Evolutionary conservation across 257 asterid species (phyloP), one percentile per base, ranked within the genome.

Genomic region (Euphrasia confusa): DNA sequence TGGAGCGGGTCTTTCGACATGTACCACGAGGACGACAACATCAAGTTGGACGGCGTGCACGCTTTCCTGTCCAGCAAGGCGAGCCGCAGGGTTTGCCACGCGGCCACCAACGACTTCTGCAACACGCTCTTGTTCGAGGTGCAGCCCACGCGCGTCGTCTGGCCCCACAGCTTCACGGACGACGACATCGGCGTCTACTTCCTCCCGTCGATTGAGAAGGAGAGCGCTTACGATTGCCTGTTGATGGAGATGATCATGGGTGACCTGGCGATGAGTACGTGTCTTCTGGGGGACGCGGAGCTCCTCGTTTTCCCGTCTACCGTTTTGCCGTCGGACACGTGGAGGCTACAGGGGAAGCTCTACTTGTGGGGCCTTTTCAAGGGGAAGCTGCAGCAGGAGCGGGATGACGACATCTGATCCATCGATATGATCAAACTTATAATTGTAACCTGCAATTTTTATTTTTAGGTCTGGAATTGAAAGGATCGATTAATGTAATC

Each of bases 351-450:
- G 54, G 76, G 74, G 10, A 70, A 59, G 11, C 14, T 63, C 21
- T 77, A 66, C 48, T 54, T 73, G 4, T 77, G 81, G 81, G 81
- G 78, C 3, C 50, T 66, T 57, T 62, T 72, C 14, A 66, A 73
- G 18, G 60, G 35, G 32, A 50, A 59, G n/a, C 17, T 5, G 7
- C 7, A 33, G n/a, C n/a, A n/a, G n/a, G n/a, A n/a, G n/a, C n/a
- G n/a, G n/a, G n/a, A n/a, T n/a, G n/a, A n/a, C n/a, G n/a, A n/a
- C n/a, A n/a, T n/a, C n/a, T n/a, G n/a, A n/a, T n/a, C n/a, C n/a
- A n/a, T n/a, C n/a, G n/a, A n/a, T n/a, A n/a, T n/a, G n/a, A n/a
- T n/a, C n/a, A n/a, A n/a, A n/a, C n/a, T n/a, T n/a, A n/a, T n/a
- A n/a, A n/a, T n/a, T n/a, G n/a, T n/a, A n/a, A n/a, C n/a, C n/a